Evolutionary conservation across 2,329 filamentous ascomycete species (phyloP).

Genomic region (Cladosporium halotolerans): DNA sequence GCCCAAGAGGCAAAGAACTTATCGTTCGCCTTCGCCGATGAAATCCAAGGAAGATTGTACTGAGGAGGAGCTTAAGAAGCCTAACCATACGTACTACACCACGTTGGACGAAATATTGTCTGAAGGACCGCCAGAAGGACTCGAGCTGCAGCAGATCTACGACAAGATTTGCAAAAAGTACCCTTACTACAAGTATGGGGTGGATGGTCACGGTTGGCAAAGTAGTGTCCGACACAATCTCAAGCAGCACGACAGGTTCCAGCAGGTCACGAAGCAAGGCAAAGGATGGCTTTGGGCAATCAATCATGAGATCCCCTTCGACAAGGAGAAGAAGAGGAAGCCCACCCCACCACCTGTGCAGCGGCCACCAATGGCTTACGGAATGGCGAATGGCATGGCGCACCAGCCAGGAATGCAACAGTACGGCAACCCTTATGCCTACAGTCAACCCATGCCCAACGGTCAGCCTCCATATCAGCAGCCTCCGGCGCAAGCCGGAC

Average conservation of each 20-base stretch:
- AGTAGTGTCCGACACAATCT: constrained; percentile 62
- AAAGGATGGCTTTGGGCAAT: constrained; percentile 61
- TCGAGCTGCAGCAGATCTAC: constrained; percentile 62
- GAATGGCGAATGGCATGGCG: constrained; percentile 19
- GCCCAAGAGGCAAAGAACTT: constrained; percentile 43
- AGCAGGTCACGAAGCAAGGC: constrained; percentile 53
- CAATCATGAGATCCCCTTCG: constrained; percentile 52
- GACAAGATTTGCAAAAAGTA: constrained; percentile 57
- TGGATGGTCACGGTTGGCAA: constrained; percentile 57
- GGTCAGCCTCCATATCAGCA: constrained; percentile 13
- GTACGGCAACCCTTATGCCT: constrained; percentile 8
- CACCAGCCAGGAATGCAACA: constrained; percentile 15
- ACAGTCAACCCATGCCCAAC: constrained; percentile 17
- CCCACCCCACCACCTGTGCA: constrained; percentile 33
- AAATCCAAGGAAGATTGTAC: constrained; percentile 61
- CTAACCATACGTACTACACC: constrained; percentile 56
- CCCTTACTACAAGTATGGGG: constrained; percentile 57
- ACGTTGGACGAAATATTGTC: constrained; percentile 58
- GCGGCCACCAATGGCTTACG: constrained; percentile 13
- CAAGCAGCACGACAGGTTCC: constrained; percentile 52
- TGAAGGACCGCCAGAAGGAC: constrained; percentile 48
- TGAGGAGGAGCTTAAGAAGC: constrained; percentile 67
- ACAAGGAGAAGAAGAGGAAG: constrained; percentile 51
- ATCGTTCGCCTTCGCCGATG: constrained; percentile 55
- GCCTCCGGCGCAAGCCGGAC: constrained; percentile 10